Conservation (phyloP, 768 basidiomycete genomes). For the Sarcodon sp. region DNA sequence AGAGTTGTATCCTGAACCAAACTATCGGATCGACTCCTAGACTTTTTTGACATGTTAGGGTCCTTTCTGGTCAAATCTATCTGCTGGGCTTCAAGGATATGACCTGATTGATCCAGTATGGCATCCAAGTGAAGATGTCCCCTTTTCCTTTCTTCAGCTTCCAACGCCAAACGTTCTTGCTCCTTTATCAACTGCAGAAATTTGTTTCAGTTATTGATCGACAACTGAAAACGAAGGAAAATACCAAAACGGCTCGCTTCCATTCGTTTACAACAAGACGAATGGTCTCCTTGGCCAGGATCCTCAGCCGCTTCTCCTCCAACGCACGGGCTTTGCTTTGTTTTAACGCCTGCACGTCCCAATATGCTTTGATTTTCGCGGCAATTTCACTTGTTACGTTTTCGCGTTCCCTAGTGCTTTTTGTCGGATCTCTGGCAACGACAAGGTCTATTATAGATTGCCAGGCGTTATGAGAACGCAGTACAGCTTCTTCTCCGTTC, state of each 20-base stretch:
- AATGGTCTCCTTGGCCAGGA: slow-evolving; percentile 59
- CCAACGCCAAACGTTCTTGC: slow-evolving; percentile 43
- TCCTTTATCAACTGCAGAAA: slow-evolving; percentile 56
- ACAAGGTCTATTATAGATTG: slow-evolving; percentile 41
- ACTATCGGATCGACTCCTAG: slow-evolving; percentile 20
- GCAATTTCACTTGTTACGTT: slow-evolving; percentile 41
- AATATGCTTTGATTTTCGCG: slow-evolving; percentile 55
- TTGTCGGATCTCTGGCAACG: slow-evolving; percentile 14
- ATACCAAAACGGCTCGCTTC: slow-evolving; percentile 76
- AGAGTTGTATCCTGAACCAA: neutral
- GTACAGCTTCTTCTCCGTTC: slow-evolving; percentile 5
- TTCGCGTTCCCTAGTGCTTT: slow-evolving; percentile 23
- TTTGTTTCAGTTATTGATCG: neutral
- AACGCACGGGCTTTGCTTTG: slow-evolving; percentile 44
- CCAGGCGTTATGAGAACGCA: slow-evolving; percentile 37
- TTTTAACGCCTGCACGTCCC: slow-evolving; percentile 52
- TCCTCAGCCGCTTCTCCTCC: slow-evolving; percentile 56
- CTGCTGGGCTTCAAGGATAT: slow-evolving; percentile 76
- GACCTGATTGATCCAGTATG: slow-evolving; percentile 81
- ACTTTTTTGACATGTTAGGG: slow-evolving; percentile 36
- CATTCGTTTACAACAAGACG: slow-evolving; percentile 66
- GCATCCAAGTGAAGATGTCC: slow-evolving; percentile 85
- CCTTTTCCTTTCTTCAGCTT: slow-evolving; percentile 66
- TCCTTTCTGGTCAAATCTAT: slow-evolving; percentile 46
- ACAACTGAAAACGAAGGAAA: neutral